Evolutionary conservation across 2,329 filamentous ascomycete genomes (phyloP), one percentile per base, ranked within the genome.

Genomic region (Aspergillus oerlinghausenensis): DNA sequence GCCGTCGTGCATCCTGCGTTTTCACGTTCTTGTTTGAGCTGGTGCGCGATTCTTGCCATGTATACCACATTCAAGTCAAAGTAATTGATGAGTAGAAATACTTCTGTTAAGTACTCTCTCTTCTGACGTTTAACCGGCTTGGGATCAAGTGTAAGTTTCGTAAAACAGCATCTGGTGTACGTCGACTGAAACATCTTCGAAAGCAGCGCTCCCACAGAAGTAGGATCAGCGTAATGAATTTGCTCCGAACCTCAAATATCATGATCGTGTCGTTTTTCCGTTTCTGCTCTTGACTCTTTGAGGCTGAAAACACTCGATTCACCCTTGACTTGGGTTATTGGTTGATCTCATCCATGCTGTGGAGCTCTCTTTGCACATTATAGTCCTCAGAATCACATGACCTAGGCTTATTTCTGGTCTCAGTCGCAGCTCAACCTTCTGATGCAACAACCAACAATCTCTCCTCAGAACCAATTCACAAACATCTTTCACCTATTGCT

Each of bases 1-100:
- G 55, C 53, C 38, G 60, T 45, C 48, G 43, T 52, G 40, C 51
- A 28, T 57, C 26, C 26, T 49, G 40, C 17, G 43, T 32, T 51
- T 49, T 51, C 51, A 21, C 52, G 47, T 47, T 47, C 43, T 47
- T 9, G 23, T 47, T 14, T 23, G 26, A 51, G 25, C 42, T 47
- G 17, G 17, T 51, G 35, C 51, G 43, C 42, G 47, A 51, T 52
- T 43, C 29, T 42, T 54, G 40, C 29, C 28, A 25, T 55, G 50
- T 50, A 52, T 50, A 32, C n/a, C 23, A 47, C 49, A 51, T 56
- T 49, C 35, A 49, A 52, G 43, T 23, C 19, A 25, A 21, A 47
- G 21, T 23, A 47, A 26, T 47, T 11, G 23, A 21, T 25, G 43
- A 47, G 11, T 25, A 14, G 23, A 47, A 6, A 47, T 14, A 45